A percentile compares a stretch with the other conserved stretches of the same genome.
Conservation (phyloP, 1,139 yeast genomes). For the Groenewaldozyma auringiensis region DNA sequence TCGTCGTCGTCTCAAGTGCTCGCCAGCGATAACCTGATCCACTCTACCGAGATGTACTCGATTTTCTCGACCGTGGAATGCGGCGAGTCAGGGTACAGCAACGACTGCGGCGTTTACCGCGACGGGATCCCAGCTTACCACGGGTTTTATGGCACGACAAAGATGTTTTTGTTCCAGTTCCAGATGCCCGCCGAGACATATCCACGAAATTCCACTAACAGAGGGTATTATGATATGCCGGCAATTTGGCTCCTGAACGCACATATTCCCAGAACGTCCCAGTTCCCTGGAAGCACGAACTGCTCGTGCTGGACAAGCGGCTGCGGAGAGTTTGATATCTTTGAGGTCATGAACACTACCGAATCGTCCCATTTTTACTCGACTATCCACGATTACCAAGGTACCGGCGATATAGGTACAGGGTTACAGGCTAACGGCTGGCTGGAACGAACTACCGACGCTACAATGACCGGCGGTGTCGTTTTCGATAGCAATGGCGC, state of each 20-base stretch:
- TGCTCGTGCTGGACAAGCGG: constrained; percentile 96
- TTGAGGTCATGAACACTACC: constrained; percentile 71
- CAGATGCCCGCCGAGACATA: constrained; percentile 67
- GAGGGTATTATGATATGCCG: constrained; percentile 78
- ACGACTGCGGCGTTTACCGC: constrained; percentile 82
- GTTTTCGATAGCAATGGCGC: constrained; percentile 56
- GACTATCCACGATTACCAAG: constrained; percentile 84
- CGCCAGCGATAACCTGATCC: constrained; percentile 52
- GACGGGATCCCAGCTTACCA: constrained; percentile 80
- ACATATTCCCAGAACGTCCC: constrained; percentile 86
- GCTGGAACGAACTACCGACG: constrained; percentile 69
- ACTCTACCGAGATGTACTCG: constrained; percentile 65
- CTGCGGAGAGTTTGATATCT: constrained; percentile 91
- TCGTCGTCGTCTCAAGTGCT: constrained; percentile 57
- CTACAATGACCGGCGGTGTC: constrained; percentile 81
- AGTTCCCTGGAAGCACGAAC: constrained; percentile 59
- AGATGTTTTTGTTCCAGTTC: constrained; percentile 85
- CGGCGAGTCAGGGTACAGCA: constrained; percentile 41
- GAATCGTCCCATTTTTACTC: constrained; percentile 60
- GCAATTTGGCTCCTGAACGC: constrained; percentile 94
- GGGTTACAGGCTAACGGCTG: constrained; percentile 82
- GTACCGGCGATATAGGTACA: constrained; percentile 38
- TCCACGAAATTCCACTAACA: constrained; percentile 39
- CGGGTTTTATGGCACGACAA: constrained; percentile 62
- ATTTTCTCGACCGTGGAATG: constrained; percentile 68